Evolutionary conservation across 1,284 basidiomycete species (phyloP), one percentile per base, ranked within the genome.

Genomic region (Irpex sp.): DNA sequence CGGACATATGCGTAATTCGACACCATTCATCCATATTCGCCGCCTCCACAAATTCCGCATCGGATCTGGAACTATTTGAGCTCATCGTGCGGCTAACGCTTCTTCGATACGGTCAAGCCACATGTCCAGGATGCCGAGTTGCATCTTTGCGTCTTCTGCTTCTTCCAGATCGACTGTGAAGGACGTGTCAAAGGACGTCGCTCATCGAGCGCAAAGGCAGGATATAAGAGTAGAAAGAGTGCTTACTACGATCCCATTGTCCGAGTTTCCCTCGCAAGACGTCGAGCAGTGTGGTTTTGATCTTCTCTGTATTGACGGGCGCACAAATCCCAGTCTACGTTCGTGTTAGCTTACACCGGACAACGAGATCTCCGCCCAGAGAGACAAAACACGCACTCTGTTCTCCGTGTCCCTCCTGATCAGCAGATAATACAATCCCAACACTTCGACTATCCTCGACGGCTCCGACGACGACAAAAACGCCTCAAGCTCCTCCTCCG

Each of bases 351-450:
- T 39, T 60, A 28, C 61, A 42, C 54, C 58, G 62, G 33, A 9
- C 14, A 3, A 57, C 36, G 33, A 58, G 57, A 21, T 61, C 28
- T 33, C 28, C 28, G 7, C 28, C 28, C 28, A 33, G 6, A 33
- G 28, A 33, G 6, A 33, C 28, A 33, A 33, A 33, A 33, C 28
- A 33, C 67, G 7, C 47, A 84, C 85, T 66, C 69, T 65, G 66
- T 86, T 85, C 2, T 68, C 59, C 7, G 65, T 64, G 67, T 87
- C 85, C 59, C 82, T 69, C 59, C 73, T 64, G 4, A 86, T 64
- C 10, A 85, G 69, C 19, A 85, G 74, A 65, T 82, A 85, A 66
- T 81, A 82, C 48, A 86, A 74, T 12, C 77, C 77, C 1, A 87
- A 70, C 61, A 77, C 80, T 64, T 86, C 84, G 0, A 79, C 76